Percentiles rank a stretch among this genome's conserved stretches.
These are phyloP conservation scores for Aspergillus mulundensis DNA, from an alignment of 495 filamentous ascomycete species.

Conservation along the genomic window DNA sequence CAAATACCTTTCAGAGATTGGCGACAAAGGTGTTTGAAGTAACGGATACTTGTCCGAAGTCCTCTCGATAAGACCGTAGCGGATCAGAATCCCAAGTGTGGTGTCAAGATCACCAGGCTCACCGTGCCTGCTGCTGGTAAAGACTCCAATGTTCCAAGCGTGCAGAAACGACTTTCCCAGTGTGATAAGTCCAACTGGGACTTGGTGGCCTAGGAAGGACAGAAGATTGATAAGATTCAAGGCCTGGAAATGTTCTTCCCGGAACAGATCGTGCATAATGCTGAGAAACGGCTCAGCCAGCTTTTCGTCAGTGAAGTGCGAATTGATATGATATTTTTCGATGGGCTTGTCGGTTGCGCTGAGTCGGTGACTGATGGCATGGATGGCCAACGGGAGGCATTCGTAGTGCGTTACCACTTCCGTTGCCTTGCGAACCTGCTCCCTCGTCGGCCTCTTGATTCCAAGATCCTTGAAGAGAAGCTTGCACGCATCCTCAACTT, in stretches of 20 bases:
- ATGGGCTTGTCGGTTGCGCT: conserved; percentile 68
- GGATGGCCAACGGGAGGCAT: conserved; percentile 71
- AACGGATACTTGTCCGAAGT: conserved; percentile 35
- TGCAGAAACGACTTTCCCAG: conserved; percentile 59
- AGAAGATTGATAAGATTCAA: conserved; percentile 71
- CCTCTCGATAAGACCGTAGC: conserved; percentile 67
- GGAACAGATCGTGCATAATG: conserved; percentile 66
- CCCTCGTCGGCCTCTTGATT: conserved; percentile 46
- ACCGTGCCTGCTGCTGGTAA: conserved; percentile 41
- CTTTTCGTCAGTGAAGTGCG: conserved; percentile 64
- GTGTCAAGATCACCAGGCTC: conserved; percentile 62
- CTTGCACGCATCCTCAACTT: conserved; percentile 55
- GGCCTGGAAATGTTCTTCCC: conserved; percentile 55
- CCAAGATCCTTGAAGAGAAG: conserved; percentile 54
- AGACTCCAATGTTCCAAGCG: conserved; percentile 45
- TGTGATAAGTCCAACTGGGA: conserved; percentile 70
- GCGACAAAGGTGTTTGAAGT: conserved; percentile 30
- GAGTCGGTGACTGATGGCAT: conserved; percentile 70
- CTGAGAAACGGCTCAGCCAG: conserved; percentile 65
- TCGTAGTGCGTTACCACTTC: conserved; percentile 69
- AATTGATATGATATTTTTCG: conserved; percentile 60
- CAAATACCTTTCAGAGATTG: conserved; percentile 21
- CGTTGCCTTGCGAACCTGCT: conserved; percentile 56
- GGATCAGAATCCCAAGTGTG: conserved; percentile 63
- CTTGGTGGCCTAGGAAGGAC: conserved; percentile 67